Percentiles rank a stretch among this genome's conserved stretches.
Conservation (phyloP, 345 rosid genomes). For the Eucalyptus decipiens region DNA sequence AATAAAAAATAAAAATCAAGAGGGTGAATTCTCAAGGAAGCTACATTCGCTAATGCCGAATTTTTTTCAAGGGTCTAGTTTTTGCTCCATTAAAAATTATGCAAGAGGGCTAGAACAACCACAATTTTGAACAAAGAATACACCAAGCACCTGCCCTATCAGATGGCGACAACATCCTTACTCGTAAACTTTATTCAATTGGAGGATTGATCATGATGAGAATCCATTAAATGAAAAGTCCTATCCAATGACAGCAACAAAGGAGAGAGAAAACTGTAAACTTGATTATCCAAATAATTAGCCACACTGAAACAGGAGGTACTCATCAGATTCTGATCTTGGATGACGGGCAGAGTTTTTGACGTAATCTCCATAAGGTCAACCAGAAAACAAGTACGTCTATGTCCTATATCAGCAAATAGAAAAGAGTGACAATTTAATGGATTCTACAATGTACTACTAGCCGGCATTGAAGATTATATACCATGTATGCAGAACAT, state of each 20-base stretch:
- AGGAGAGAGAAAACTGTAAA: background rate
- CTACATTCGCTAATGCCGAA: background rate
- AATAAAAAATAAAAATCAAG: background rate
- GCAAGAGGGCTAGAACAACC: background rate
- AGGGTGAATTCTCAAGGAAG: background rate
- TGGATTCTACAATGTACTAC: background rate
- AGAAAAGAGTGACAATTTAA: background rate
- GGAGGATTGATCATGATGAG: background rate
- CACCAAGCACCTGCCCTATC: background rate
- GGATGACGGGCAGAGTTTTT: background rate
- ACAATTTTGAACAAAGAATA: background rate
- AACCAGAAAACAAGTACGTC: background rate
- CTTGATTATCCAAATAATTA: background rate
- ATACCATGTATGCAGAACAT: background rate
- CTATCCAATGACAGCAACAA: background rate
- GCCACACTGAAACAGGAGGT: background rate
- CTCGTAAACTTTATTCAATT: background rate
- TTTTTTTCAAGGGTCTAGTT: background rate
- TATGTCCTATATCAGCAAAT: background rate
- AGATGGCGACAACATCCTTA: background rate
- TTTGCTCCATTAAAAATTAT: background rate
- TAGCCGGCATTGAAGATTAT: background rate
- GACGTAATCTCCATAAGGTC: background rate
- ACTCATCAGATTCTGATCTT: background rate
- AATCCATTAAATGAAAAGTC: background rate